Percentiles rank a stretch among this genome's conserved stretches.
Conservation (phyloP, 2,329 filamentous ascomycete genomes). For the Trichoderma sp. region DNA sequence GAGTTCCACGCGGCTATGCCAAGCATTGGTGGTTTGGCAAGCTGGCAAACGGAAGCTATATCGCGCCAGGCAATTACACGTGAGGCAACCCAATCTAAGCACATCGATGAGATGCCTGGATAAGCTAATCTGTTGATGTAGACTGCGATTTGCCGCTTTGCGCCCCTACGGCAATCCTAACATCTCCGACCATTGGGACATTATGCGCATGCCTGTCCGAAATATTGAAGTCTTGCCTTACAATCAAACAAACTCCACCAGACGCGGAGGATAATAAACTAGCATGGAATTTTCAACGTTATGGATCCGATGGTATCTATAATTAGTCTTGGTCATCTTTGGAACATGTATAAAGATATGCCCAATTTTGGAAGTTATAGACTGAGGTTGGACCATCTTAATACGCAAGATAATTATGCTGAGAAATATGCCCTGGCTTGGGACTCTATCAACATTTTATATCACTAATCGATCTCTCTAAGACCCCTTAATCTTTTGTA, state of each 20-base stretch:
- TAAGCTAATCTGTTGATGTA: conserved; percentile 21
- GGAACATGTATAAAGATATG: background rate
- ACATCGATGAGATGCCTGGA: background rate
- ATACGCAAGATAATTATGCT: background rate
- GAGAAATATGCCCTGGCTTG: background rate
- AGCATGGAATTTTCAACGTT: background rate
- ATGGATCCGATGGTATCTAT: background rate
- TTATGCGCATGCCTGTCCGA: conserved; percentile 33
- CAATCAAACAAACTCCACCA: conserved; percentile 30
- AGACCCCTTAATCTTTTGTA: background rate
- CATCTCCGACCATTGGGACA: conserved; percentile 42
- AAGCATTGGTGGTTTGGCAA: conserved; percentile 43
- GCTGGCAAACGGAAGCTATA: conserved; percentile 40
- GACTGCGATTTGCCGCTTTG: conserved; percentile 42
- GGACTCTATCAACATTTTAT: background rate
- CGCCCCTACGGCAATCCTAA: conserved; percentile 41
- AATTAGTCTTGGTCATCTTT: background rate
- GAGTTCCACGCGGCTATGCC: conserved; percentile 33
- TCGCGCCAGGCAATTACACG: conserved; percentile 42
- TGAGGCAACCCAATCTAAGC: conserved; percentile 22
- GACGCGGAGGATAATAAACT: background rate
- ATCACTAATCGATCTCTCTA: background rate
- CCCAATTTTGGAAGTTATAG: background rate
- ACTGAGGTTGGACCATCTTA: background rate
- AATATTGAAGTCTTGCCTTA: conserved; percentile 36